Percentiles rank a stretch among this genome's conserved stretches.
phyloP scores from a whole-genome alignment of 352 stramenopile genomes.

The Aphanomyces astaci region DNA sequence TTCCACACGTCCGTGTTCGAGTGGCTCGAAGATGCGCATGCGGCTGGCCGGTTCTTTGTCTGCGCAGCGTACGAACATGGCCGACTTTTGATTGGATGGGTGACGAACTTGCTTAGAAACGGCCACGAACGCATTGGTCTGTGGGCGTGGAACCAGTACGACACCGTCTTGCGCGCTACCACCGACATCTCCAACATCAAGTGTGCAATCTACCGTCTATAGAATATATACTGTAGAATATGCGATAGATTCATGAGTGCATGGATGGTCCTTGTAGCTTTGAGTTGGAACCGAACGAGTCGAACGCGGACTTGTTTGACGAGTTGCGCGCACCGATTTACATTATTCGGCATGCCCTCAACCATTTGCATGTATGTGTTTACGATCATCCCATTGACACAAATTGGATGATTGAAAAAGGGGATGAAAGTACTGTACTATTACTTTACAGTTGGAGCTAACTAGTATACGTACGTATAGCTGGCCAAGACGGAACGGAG shows the following conservation, averaged over 20 bases:
- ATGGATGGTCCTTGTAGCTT: conserved; percentile 47
- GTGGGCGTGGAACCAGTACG: conserved; percentile 56
- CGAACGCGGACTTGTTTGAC: conserved; percentile 27
- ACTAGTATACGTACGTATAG: conserved; percentile 23
- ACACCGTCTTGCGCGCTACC: conserved; percentile 34
- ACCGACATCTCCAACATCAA: conserved; percentile 65
- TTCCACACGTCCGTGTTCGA: conserved; percentile 72
- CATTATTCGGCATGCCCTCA: conserved; percentile 66
- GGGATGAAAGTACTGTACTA: not conserved
- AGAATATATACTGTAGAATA: not conserved
- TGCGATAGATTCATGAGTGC: too few relatives aligned
- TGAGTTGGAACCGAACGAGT: conserved; percentile 39
- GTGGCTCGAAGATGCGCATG: conserved; percentile 51
- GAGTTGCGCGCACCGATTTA: conserved; percentile 35
- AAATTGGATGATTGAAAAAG: not conserved
- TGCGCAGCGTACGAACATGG: conserved; percentile 8
- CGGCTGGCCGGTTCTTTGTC: conserved; percentile 41
- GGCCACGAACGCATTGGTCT: conserved; percentile 52
- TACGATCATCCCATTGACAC: too few relatives aligned
- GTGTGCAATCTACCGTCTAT: conserved; percentile 28
- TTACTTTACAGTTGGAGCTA: too few relatives aligned
- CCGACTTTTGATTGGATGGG: too few relatives aligned
- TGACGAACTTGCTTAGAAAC: conserved; percentile 32
- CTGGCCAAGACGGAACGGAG: conserved; percentile 47
- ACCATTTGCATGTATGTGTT: conserved; percentile 58